These are phyloP conservation scores for Carex scoparia DNA, from an alignment of 176 grass and related monocot species.

Conservation along the genomic window DNA sequence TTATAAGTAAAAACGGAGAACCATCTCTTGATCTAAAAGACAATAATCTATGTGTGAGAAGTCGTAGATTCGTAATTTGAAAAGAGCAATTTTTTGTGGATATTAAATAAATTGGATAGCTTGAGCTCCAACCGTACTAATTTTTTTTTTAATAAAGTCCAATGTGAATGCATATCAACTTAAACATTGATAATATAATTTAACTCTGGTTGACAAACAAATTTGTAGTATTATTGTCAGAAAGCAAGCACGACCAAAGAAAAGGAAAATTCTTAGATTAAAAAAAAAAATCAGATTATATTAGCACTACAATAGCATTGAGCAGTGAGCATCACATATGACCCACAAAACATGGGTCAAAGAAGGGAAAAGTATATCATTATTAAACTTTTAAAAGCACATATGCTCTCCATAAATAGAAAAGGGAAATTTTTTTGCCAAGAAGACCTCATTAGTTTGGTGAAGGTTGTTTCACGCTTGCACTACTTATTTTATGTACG, in stretches of 20 bases:
- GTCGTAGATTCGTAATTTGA: too few relatives aligned
- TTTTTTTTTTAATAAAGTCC: not conserved
- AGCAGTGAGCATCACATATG: conserved; percentile 17
- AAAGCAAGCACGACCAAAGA: not conserved
- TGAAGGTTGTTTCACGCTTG: not conserved
- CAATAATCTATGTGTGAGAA: too few relatives aligned
- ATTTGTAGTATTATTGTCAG: conserved; percentile 1
- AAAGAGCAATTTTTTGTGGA: too few relatives aligned
- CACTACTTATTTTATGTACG: not conserved
- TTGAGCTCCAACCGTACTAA: too few relatives aligned
- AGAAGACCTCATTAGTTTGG: not conserved
- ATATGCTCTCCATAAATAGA: not conserved
- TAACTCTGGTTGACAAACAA: conserved; percentile 1
- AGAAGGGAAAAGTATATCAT: not conserved
- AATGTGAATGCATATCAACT: not conserved
- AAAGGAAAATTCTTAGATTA: not conserved
- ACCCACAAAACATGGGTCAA: conserved; percentile 30
- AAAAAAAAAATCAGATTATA: not conserved
- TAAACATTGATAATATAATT: not conserved
- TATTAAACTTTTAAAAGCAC: not conserved
- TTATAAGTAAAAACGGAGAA: not conserved
- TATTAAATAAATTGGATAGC: too few relatives aligned
- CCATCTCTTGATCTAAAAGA: too few relatives aligned
- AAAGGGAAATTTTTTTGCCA: not conserved
- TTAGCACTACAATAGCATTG: not conserved